These are phyloP conservation scores for Gonapodya sp. DNA, from an alignment of 192 early-diverging fungal species.

Conservation along the genomic window DNA sequence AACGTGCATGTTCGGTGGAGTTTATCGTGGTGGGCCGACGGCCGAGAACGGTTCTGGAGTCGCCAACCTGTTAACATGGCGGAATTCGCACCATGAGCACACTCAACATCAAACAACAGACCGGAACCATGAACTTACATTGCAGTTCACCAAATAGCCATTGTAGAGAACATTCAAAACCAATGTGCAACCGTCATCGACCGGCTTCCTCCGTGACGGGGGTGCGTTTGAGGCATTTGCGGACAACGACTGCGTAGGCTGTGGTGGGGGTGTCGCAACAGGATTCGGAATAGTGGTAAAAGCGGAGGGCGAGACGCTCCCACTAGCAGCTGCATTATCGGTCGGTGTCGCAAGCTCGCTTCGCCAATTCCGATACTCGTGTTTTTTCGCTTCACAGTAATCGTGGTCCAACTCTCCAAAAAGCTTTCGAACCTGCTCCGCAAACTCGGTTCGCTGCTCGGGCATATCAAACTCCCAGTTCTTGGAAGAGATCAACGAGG, in stretches of 20 bases:
- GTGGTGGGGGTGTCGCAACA: constrained; percentile 8
- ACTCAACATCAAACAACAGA: too few species aligned
- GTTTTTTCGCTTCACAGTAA: constrained; percentile 33
- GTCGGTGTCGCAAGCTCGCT: constrained; percentile 8
- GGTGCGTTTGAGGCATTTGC: neutral
- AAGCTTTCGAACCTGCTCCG: constrained; percentile 17
- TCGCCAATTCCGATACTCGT: constrained; percentile 40
- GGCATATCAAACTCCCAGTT: constrained; percentile 33
- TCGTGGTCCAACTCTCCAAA: constrained; percentile 38
- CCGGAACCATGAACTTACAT: constrained; percentile 15
- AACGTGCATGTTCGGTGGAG: constrained; percentile 1
- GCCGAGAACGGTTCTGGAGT: constrained; percentile 33
- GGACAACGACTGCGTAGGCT: constrained; percentile 29
- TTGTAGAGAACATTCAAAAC: constrained; percentile 35
- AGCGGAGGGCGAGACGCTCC: too few species aligned
- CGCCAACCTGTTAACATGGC: constrained; percentile 28
- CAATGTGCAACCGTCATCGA: constrained; percentile 42
- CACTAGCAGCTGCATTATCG: neutral
- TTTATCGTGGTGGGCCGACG: constrained; percentile 4
- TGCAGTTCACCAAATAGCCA: constrained; percentile 42
- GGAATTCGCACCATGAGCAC: neutral
- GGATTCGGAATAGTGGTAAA: neutral
- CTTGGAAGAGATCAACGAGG: constrained; percentile 12
- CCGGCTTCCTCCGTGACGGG: constrained; percentile 10
- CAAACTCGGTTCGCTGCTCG: constrained; percentile 24